Conservation (phyloP, 208 protist genomes). For the Leishmania major region DNA sequence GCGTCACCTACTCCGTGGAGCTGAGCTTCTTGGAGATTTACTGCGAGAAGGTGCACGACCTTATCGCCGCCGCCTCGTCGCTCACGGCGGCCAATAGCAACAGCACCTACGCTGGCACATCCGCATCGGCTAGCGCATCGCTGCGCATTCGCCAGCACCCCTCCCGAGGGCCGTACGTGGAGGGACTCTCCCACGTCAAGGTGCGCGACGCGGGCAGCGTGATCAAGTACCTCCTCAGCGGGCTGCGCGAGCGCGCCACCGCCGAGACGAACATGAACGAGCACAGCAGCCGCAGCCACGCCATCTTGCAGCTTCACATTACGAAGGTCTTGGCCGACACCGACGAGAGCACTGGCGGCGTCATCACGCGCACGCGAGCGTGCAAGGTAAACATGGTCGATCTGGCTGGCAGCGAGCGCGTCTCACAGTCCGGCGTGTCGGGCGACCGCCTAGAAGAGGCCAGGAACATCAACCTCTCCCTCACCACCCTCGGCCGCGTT, state of each 20-base stretch:
- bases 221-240: constrained; percentile 57
- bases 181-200: constrained; percentile 64
- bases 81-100: not conserved
- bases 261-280: constrained; percentile 96
- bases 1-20: constrained; percentile 67
- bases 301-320: constrained; percentile 95
- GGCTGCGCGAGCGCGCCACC: constrained; percentile 74
- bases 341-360: constrained; percentile 37
- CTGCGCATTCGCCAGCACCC: constrained; percentile 82
- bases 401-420: constrained; percentile 97
- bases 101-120: constrained; percentile 2
- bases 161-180: constrained; percentile 74
- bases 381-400: constrained; percentile 96
- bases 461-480: constrained; percentile 96
- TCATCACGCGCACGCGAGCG: constrained; percentile 65
- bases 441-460: constrained; percentile 95
- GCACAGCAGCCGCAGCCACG: constrained; percentile 95
- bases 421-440: constrained; percentile 85
- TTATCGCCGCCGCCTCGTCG: constrained; percentile 37
- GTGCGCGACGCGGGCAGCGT: constrained; percentile 58
- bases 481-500: constrained; percentile 92
- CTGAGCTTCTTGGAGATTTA: constrained; percentile 90
- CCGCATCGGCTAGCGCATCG: constrained; percentile 12
- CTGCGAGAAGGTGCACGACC: constrained; percentile 84
- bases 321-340: constrained; percentile 51